Conservation (phyloP, 371 early-diverging fungal genomes). For the Mortierella polycephala region DNA sequence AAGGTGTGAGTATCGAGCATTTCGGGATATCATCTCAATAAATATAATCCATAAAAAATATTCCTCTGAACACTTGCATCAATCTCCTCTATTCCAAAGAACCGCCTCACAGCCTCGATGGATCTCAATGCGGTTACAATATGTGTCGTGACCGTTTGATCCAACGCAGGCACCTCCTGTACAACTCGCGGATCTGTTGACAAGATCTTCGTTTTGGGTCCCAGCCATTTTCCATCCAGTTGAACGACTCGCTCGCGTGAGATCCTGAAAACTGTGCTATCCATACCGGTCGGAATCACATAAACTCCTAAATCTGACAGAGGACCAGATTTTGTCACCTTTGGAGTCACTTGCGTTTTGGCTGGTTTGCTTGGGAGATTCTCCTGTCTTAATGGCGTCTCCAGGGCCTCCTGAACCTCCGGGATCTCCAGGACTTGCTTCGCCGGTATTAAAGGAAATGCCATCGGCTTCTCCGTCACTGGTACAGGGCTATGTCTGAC, state of each 20-base stretch:
- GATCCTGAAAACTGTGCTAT: conserved; percentile 13
- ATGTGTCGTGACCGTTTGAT: conserved; percentile 36
- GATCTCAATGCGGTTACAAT: conserved; percentile 31
- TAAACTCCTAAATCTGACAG: conserved; percentile 15
- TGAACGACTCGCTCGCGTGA: conserved; percentile 23
- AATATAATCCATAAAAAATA: not conserved
- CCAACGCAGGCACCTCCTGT: conserved; percentile 10
- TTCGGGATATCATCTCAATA: not conserved
- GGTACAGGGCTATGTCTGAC: not conserved
- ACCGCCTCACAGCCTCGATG: conserved; percentile 24
- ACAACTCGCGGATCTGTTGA: conserved; percentile 18
- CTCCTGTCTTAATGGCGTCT: too few relatives aligned
- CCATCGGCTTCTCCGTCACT: not conserved
- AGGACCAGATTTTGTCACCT: not conserved
- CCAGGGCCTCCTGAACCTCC: too few relatives aligned
- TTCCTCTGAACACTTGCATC: conserved; percentile 11
- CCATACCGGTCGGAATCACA: conserved; percentile 36
- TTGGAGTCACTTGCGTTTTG: not conserved
- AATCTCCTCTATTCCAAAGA: conserved; percentile 11
- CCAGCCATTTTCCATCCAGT: conserved; percentile 33
- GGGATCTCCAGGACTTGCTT: too few relatives aligned
- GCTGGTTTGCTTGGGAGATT: not conserved
- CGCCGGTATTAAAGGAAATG: too few relatives aligned
- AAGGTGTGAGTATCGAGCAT: not conserved
- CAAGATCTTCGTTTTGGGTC: conserved; percentile 25